Conservation (phyloP, 164 flowering plant species). For the Nymphaea colorata region DNA sequence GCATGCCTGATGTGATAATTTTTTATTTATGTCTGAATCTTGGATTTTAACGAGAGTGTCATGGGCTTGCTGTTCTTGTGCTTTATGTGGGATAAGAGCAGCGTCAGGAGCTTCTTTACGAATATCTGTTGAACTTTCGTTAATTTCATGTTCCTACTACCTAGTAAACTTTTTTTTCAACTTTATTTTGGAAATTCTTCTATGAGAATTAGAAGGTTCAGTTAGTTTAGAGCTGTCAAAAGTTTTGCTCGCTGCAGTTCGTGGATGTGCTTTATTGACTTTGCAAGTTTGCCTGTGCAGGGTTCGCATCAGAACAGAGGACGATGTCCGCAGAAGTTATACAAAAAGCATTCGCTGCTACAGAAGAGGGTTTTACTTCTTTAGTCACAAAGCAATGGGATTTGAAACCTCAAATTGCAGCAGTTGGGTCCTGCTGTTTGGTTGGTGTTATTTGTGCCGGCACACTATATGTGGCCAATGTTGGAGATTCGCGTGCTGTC, state of each 20-base stretch:
- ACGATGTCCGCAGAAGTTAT: conserved; percentile 66
- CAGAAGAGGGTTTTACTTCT: conserved; percentile 68
- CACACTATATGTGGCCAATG: conserved; percentile 63
- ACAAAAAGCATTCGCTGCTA: conserved; percentile 50
- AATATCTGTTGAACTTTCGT: neutral
- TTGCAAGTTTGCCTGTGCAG: conserved; percentile 23
- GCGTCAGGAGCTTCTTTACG: too few species aligned
- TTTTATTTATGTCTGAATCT: too few species aligned
- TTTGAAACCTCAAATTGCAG: conserved; percentile 62
- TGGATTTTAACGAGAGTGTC: too few species aligned
- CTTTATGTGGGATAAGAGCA: too few species aligned
- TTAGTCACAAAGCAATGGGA: conserved; percentile 56
- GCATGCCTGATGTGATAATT: too few species aligned
- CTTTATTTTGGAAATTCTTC: neutral
- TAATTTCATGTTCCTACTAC: neutral
- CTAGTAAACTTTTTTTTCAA: neutral
- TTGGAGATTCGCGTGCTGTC: conserved; percentile 87
- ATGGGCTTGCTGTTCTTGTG: too few species aligned
- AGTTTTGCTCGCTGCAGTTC: neutral
- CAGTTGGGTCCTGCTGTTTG: conserved; percentile 92
- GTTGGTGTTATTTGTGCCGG: conserved; percentile 73
- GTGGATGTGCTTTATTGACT: neutral
- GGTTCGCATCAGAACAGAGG: conserved; percentile 41
- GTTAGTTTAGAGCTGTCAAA: neutral
- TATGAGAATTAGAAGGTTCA: neutral